Evolutionary conservation across 805 yeast genomes (phyloP).

Genomic region (Hanseniaspora lindneri): DNA sequence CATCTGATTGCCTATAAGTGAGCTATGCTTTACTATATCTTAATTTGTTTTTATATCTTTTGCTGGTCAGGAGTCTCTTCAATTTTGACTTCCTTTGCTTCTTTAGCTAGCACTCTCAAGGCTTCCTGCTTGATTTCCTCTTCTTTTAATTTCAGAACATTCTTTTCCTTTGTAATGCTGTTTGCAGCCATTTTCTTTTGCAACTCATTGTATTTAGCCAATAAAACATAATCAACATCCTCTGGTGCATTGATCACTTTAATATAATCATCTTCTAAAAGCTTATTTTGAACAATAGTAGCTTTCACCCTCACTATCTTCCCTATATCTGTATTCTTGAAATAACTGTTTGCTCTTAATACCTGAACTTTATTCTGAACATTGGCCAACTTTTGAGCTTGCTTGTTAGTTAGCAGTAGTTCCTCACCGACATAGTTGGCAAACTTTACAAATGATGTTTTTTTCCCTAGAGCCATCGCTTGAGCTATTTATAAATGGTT

Average conservation of each 20-base stretch:
- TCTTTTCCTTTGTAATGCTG: background rate
- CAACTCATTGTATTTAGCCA: constrained; percentile 8
- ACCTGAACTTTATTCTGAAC: constrained; percentile 1
- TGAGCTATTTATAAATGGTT: background rate
- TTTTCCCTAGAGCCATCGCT: background rate
- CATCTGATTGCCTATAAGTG: too few species aligned
- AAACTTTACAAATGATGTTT: background rate
- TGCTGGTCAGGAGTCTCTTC: too few species aligned
- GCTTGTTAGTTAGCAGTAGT: background rate
- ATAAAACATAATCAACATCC: constrained; percentile 9
- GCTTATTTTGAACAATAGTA: constrained; percentile 10
- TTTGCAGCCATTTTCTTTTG: constrained; percentile 4
- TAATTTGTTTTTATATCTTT: too few species aligned
- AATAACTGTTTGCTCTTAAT: constrained; percentile 3
- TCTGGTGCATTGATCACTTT: constrained; percentile 2
- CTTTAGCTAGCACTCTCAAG: background rate
- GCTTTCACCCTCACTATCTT: constrained; percentile 1
- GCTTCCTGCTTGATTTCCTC: constrained; percentile 1
- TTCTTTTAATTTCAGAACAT: background rate
- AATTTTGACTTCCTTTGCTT: background rate
- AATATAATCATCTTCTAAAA: constrained; percentile 1
- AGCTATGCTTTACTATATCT: too few species aligned
- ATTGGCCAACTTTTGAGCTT: background rate
- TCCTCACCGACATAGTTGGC: constrained; percentile 12
- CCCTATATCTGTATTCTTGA: background rate